Conservation (phyloP, 2,329 filamentous ascomycete species). For the Scedosporium minutisporum region DNA sequence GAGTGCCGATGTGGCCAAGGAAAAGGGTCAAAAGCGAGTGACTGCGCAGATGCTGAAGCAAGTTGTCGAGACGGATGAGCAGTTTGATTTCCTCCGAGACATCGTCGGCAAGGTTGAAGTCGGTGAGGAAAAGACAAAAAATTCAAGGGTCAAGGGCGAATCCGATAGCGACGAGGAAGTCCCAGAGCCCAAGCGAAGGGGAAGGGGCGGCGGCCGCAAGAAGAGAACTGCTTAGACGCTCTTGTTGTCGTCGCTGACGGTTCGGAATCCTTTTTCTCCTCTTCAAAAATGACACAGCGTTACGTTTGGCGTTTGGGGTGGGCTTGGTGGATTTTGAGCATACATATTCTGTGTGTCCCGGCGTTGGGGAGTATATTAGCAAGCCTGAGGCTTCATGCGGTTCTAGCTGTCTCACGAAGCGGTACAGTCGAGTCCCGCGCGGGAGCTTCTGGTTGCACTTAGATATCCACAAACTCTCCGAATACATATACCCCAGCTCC, state of each 20-base stretch:
- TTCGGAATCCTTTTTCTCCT: neutral
- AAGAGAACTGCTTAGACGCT: slow-evolving; percentile 24
- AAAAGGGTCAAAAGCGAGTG: slow-evolving; percentile 79
- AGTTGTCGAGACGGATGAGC: slow-evolving; percentile 77
- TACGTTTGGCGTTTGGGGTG: slow-evolving; percentile 2
- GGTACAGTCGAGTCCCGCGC: too few relatives aligned
- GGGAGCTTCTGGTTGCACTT: neutral
- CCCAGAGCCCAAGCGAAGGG: slow-evolving; percentile 37
- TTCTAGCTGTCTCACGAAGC: too few relatives aligned
- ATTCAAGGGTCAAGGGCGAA: slow-evolving; percentile 32
- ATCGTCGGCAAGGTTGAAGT: slow-evolving; percentile 74
- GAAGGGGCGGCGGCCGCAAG: slow-evolving; percentile 38
- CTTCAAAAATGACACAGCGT: neutral
- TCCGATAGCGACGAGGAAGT: slow-evolving; percentile 38
- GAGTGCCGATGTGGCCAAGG: slow-evolving; percentile 72
- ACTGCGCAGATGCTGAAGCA: slow-evolving; percentile 86
- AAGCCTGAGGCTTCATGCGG: neutral
- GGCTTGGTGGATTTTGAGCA: slow-evolving; percentile 4
- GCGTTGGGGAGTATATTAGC: slow-evolving; percentile 2
- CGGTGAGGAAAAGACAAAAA: slow-evolving; percentile 39
- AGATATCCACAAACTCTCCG: neutral
- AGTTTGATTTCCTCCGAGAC: slow-evolving; percentile 88
- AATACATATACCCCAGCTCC: neutral
- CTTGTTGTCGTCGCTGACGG: neutral
- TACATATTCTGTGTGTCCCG: slow-evolving; percentile 2